Conservation (phyloP, 2,329 filamentous ascomycete genomes). For the Phialophora macrospora region DNA sequence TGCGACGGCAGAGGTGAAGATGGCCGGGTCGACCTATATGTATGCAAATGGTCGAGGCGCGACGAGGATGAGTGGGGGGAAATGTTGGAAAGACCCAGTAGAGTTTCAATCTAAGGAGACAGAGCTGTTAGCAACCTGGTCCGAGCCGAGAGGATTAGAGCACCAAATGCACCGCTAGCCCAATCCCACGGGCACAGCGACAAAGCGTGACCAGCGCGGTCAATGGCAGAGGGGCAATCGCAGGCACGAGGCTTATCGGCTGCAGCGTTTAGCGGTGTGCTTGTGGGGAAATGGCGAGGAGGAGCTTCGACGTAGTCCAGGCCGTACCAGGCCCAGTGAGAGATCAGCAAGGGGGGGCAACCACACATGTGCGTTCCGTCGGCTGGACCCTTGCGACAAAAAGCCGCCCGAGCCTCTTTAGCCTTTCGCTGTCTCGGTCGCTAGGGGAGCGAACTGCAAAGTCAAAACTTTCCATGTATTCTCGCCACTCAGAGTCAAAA, state of each 20-base stretch:
- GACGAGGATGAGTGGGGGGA: neutral
- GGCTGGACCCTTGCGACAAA: neutral
- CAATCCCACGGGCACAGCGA: neutral
- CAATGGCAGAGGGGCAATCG: neutral
- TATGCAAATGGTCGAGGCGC: neutral
- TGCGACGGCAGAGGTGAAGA: neutral
- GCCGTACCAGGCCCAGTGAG: neutral
- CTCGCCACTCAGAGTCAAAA: conserved; percentile 6
- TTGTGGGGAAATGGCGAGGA: neutral
- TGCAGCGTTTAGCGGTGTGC: conserved; percentile 8
- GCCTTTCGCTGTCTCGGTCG: neutral
- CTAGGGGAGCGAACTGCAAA: neutral
- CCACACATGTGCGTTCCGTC: neutral
- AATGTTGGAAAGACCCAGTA: neutral
- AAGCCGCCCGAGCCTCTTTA: neutral
- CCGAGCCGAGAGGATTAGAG: neutral
- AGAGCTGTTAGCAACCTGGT: neutral
- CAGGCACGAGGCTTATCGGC: neutral
- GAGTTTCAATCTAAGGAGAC: neutral
- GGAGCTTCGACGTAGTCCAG: neutral
- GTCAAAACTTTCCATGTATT: neutral
- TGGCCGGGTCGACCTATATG: neutral
- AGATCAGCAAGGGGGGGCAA: conserved; percentile 1
- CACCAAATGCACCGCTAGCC: neutral
- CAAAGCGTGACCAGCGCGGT: neutral